Base-by-base conservation (phyloP, 805 yeast genomes). In the Wickerhamiella shivajii region DNA sequence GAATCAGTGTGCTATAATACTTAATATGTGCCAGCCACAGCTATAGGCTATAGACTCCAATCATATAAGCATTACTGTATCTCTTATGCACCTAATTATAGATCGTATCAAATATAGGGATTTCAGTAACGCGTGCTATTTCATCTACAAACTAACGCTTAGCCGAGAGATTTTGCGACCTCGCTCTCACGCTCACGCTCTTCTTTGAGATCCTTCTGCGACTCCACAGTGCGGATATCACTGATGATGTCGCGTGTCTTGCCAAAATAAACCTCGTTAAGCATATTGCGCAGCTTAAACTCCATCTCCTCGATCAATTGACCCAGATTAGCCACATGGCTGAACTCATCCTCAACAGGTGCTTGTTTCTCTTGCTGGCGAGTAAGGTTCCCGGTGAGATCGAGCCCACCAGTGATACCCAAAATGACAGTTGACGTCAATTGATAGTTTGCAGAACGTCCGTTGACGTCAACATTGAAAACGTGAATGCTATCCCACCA, bases 401-500 rank as follows among this genome's bases (percentile, higher is more conserved):
- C 67, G 39, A 67, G 46, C 10, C 49, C 62, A 51, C 59, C 59
- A 8, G 44, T 36, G 13, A 57, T 52, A 11, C 50, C 57, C 16
- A 52, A 47, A 30, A 90, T 81, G 24, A 90, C 78, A 0, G 96
- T 81, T 1, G 93, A 74, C 2, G 97, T 87, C 39, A 87, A 59
- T 43, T 74, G 74, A 53, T 87, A 90, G 14, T 50, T 50, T 6
- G 68, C 64, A 8, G 47, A 39, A 13, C 66, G 60, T 25, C 60
- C 56, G 17, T 46, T 43, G 11, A 44, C 44, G 28, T 60, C 63
- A 6, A 76, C 75, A 54, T 87, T 96, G 44, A 90, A 69, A 7
- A 87, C 97, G 54, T 87, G 97, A 42, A 87, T 79, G 34, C 90
- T 73, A 55, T 90, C 94, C 98, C 98, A 87, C 32, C 66, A 38